Percentiles rank a stretch among this genome's conserved stretches.
Evolutionary conservation across 2,329 filamentous ascomycete species (phyloP).

Genomic region (Phyllosticta paracitricarpa): DNA sequence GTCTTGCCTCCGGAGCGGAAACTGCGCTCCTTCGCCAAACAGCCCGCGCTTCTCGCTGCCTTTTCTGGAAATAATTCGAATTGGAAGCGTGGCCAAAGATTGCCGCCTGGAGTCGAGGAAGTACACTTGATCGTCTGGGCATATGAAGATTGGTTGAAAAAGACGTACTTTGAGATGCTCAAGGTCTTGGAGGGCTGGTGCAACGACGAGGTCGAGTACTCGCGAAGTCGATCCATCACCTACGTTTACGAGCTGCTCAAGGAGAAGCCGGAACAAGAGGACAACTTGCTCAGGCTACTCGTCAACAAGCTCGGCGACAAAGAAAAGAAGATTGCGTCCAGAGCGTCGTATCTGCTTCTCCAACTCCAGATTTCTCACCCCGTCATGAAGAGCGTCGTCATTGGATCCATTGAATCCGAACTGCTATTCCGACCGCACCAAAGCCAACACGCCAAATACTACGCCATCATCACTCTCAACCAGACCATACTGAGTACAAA

Average conservation of each 20-base stretch:
- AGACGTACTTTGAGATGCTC: constrained; percentile 83
- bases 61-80: constrained; percentile 52
- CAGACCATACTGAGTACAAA: constrained; percentile 85
- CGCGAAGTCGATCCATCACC: constrained; percentile 75
- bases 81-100: constrained; percentile 59
- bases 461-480: constrained; percentile 91
- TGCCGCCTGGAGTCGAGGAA: constrained; percentile 66
- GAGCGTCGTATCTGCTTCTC: constrained; percentile 85
- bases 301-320: constrained; percentile 96
- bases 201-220: constrained; percentile 90
- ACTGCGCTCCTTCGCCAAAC: constrained; percentile 66
- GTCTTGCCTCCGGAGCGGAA: constrained; percentile 76
- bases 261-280: constrained; percentile 95
- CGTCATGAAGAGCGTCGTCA: constrained; percentile 83
- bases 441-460: constrained; percentile 82
- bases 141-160: constrained; percentile 93
- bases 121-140: constrained; percentile 78
- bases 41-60: constrained; percentile 64
- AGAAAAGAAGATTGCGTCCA: constrained; percentile 89
- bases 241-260: constrained; percentile 87
- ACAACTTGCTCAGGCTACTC: constrained; percentile 79
- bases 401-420: constrained; percentile 77
- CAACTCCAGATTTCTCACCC: constrained; percentile 85
- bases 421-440: constrained; percentile 81
- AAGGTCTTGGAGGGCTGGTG: constrained; percentile 89